Base-by-base conservation (phyloP, 2,329 filamentous ascomycete genomes). In the Fusarium algeriense region DNA sequence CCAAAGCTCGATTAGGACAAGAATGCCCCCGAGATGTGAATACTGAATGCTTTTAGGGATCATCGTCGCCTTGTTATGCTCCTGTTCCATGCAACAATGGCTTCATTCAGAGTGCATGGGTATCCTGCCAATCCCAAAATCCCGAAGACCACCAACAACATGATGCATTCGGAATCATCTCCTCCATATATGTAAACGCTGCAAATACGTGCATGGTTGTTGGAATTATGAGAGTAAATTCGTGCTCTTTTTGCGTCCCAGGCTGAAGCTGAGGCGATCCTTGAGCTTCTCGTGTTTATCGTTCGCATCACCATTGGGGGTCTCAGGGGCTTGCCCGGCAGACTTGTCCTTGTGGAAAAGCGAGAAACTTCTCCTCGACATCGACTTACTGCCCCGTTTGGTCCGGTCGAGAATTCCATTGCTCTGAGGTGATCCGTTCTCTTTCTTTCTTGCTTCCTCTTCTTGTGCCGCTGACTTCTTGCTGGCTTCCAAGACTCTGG, bases 331-430 rank as follows among this genome's bases (percentile, higher is more conserved):
- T 23, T 73, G 76, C 28, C 73, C 73, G 28, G 67, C 76, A 72
- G 68, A 74, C 78, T 83, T 86, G 67, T 88, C 86, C 67, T 88
- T 89, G 74, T 86, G 75, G 44, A 91, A 82, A 76, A 93, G 92
- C 35, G 87, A 88, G 76, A 93, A 91, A 73, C 92, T 92, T 80
- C 92, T 93, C 69, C 91, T 89, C 52, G 92, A 89, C 83, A 97
- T 87, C 70, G 93, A 94, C 83, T 93, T 95, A 79, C 91, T 93
- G 13, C 89, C 89, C 59, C 91, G 87, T 73, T 90, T 88, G 70
- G 92, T 90, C 46, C 93, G 86, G 75, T 89, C 89, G 44, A 96
- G 82, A 34, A 89, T 84, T 8, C 85, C 83, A 34, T 72, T 64
- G 34, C 79, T 78, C 55, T 76, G 78, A 66, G 76, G 85, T 19